Percentiles rank a stretch among this genome's conserved stretches.
Evolutionary conservation across 2,329 filamentous ascomycete genomes (phyloP).

Genomic region (Aspergillus sp.): DNA sequence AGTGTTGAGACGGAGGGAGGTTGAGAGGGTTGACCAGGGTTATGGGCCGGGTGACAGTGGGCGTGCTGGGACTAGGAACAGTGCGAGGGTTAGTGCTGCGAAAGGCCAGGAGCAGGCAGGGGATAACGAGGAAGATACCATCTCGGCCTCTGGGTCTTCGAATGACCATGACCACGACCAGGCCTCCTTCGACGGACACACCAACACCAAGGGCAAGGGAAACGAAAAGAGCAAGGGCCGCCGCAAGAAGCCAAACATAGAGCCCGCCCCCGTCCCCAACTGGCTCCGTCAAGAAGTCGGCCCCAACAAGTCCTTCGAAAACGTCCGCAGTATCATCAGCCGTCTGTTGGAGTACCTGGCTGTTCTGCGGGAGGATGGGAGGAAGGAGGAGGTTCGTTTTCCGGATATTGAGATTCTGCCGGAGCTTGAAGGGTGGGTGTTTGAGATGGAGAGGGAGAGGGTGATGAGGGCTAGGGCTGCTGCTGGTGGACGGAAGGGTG

Average conservation of each 20-base stretch:
- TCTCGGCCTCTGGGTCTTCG: background rate
- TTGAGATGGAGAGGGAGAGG: conserved; percentile 1
- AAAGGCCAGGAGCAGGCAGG: background rate
- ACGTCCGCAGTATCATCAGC: conserved; percentile 23
- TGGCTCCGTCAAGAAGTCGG: conserved; percentile 25
- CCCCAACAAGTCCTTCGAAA: conserved; percentile 20
- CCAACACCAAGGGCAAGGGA: background rate
- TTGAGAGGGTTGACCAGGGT: conserved; percentile 3
- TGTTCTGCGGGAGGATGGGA: background rate
- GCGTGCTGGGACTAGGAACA: background rate
- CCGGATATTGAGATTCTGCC: conserved; percentile 38
- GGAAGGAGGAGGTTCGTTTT: conserved; percentile 17
- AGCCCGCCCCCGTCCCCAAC: conserved; percentile 24
- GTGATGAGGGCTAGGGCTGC: background rate
- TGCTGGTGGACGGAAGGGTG: background rate
- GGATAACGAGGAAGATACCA: background rate
- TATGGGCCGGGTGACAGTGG: background rate
- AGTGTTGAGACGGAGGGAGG: conserved; percentile 57
- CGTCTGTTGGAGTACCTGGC: conserved; percentile 11
- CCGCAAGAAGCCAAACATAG: conserved; percentile 21
- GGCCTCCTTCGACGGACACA: background rate
- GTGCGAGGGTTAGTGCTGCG: background rate
- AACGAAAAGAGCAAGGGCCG: background rate
- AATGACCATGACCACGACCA: background rate
- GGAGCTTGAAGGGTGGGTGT: conserved; percentile 17